phyloP scores from a whole-genome alignment of 495 filamentous ascomycete genomes.

The Choiromyces venosus region DNA sequence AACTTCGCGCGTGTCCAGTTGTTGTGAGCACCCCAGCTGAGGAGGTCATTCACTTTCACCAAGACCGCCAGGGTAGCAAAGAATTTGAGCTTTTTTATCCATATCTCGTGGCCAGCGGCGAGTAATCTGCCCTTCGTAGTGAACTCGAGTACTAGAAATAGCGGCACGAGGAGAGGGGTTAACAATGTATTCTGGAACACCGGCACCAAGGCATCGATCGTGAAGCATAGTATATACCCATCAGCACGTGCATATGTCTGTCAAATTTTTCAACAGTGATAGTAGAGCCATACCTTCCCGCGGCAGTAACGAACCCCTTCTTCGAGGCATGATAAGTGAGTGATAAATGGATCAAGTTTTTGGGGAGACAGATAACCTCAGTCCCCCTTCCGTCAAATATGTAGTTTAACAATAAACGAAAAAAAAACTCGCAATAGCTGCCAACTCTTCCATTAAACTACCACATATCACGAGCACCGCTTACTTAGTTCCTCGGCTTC shows the following conservation, averaged over 20 bases:
- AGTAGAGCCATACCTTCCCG: conserved; percentile 12
- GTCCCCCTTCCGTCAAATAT: no score
- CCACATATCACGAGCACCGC: no score
- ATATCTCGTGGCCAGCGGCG: conserved; percentile 29
- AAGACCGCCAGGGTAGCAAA: conserved; percentile 51
- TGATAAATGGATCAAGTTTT: no score
- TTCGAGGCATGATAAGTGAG: neutral
- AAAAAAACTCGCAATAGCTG: no score
- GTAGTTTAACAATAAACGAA: no score
- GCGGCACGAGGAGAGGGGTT: conserved; percentile 57
- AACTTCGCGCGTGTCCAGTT: conserved; percentile 58
- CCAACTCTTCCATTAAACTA: no score
- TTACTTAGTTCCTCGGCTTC: no score
- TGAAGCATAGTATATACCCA: conserved; percentile 54
- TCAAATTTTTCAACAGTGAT: neutral
- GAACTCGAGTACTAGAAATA: conserved; percentile 56
- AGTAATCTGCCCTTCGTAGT: conserved; percentile 54
- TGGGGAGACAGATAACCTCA: no score
- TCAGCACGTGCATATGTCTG: neutral
- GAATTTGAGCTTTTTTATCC: conserved; percentile 47
- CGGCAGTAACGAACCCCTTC: conserved; percentile 1
- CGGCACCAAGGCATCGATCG: conserved; percentile 53
- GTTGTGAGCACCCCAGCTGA: conserved; percentile 55
- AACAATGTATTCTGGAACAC: conserved; percentile 55
- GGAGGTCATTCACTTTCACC: conserved; percentile 48